Conservation (phyloP, 1,284 basidiomycete genomes). For the Pyrrhoderma lamaoense region DNA sequence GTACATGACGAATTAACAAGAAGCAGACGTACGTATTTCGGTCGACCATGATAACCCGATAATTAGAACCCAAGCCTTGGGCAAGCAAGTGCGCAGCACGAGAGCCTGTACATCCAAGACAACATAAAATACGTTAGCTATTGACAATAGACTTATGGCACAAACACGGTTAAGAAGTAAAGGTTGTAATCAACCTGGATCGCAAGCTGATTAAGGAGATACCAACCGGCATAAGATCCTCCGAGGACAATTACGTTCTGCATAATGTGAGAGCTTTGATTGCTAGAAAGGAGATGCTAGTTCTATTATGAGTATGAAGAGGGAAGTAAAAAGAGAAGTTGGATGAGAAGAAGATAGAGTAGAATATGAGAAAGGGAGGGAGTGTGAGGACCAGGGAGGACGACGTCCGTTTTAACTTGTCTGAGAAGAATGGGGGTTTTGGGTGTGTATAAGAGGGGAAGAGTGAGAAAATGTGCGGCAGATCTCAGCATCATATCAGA, state of each 20-base stretch:
- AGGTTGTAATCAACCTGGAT: constrained; percentile 3
- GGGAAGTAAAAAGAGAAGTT: constrained; percentile 1
- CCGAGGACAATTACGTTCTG: constrained; percentile 26
- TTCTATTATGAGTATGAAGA: neutral
- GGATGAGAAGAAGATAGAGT: neutral
- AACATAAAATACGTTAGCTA: too few relatives aligned
- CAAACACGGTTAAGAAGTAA: constrained; percentile 7
- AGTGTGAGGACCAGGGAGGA: too few relatives aligned
- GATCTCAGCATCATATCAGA: too few relatives aligned
- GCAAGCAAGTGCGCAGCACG: constrained; percentile 54
- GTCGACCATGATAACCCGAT: constrained; percentile 66
- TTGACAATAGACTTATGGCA: neutral
- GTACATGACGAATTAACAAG: constrained; percentile 1
- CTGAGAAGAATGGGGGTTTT: too few relatives aligned
- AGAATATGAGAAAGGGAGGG: too few relatives aligned
- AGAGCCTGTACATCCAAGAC: constrained; percentile 25
- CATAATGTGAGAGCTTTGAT: neutral
- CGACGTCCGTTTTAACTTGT: too few relatives aligned
- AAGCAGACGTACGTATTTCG: constrained; percentile 47
- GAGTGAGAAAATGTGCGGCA: too few relatives aligned
- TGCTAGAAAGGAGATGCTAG: neutral
- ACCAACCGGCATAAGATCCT: constrained; percentile 51
- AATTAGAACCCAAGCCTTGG: constrained; percentile 46
- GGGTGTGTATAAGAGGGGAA: too few relatives aligned
- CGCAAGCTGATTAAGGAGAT: neutral